Evolutionary conservation across 2,329 filamentous ascomycete species (phyloP).

Genomic region (Parastagonospora nodorum): DNA sequence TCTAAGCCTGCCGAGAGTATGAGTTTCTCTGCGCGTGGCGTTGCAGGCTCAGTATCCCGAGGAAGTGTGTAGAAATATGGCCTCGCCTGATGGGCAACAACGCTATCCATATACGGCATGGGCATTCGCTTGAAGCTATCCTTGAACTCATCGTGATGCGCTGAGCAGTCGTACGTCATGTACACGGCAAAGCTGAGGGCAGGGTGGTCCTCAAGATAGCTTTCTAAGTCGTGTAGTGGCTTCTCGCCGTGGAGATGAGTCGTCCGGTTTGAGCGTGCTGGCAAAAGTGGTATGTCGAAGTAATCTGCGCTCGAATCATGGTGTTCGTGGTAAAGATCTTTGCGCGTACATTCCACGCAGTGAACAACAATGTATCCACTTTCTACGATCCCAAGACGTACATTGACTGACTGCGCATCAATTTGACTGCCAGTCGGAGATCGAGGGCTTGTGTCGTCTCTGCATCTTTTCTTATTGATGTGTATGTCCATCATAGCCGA

Average conservation of each 20-base stretch:
- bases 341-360: neutral
- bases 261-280: neutral
- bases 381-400: no score
- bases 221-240: neutral
- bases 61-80: neutral
- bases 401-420: neutral
- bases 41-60: neutral
- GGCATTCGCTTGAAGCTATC: neutral
- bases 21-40: neutral
- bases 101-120: neutral
- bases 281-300: neutral
- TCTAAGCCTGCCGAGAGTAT: neutral
- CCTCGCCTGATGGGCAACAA: neutral
- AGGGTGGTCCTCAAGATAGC: neutral
- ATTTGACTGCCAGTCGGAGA: neutral
- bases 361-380: neutral
- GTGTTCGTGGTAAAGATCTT: neutral
- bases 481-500: neutral
- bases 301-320: neutral
- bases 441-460: neutral
- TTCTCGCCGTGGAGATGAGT: neutral
- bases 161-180: neutral
- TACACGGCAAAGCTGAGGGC: neutral
- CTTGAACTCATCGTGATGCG: neutral
- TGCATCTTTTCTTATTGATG: neutral